phyloP scores from a whole-genome alignment of 441 rosid genomes.

The Syzygium malaccense region DNA sequence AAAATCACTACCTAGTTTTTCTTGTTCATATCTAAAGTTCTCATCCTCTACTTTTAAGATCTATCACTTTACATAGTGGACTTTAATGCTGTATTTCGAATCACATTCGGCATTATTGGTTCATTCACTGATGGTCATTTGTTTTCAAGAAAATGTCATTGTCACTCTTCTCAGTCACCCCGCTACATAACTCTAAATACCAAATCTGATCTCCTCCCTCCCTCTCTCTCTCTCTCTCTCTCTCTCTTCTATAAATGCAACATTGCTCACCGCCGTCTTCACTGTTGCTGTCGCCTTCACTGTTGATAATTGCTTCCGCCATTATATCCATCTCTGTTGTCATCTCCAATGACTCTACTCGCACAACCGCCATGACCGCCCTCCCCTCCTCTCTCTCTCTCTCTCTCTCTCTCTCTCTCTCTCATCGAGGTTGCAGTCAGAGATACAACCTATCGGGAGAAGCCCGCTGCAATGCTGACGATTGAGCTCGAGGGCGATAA shows the following conservation, averaged over 20 bases:
- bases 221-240: neutral
- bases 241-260: neutral
- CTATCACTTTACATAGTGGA: neutral
- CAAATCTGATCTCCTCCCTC: neutral
- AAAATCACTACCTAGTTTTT: neutral
- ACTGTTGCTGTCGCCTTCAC: neutral
- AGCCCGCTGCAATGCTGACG: neutral
- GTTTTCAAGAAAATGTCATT: neutral
- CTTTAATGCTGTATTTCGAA: neutral
- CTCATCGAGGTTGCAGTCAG: neutral
- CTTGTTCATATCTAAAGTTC: neutral
- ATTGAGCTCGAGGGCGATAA: neutral
- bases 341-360: neutral
- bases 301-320: neutral
- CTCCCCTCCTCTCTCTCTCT: neutral
- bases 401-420: neutral
- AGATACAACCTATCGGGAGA: neutral
- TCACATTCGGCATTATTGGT: neutral
- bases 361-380: neutral
- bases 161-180: neutral
- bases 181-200: neutral
- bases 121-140: neutral
- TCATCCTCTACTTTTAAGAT: neutral
- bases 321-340: neutral
- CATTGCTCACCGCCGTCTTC: neutral